Evolutionary conservation across 352 stramenopile genomes (phyloP).

Genomic region (Phytophthora pinifolia): DNA sequence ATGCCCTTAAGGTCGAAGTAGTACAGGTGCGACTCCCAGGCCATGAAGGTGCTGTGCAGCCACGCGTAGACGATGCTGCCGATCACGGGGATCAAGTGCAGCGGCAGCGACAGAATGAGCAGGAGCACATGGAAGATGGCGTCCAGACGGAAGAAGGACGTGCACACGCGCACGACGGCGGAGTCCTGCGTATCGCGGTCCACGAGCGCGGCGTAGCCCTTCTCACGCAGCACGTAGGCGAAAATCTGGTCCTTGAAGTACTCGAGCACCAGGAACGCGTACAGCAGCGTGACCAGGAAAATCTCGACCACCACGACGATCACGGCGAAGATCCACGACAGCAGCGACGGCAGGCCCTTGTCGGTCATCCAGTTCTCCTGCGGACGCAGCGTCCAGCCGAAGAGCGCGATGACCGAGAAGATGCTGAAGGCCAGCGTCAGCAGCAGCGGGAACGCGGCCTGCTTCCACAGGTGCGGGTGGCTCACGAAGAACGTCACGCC

Average conservation of each 20-base stretch:
- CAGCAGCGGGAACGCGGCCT: slow-evolving; percentile 47
- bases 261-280: slow-evolving; percentile 46
- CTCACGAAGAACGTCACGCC: slow-evolving; percentile 48
- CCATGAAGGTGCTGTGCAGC: slow-evolving; percentile 53
- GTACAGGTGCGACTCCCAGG: slow-evolving; percentile 59
- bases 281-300: slow-evolving; percentile 53
- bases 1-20: slow-evolving; percentile 59
- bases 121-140: slow-evolving; percentile 44
- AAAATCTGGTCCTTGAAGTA: slow-evolving; percentile 65
- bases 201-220: slow-evolving; percentile 36
- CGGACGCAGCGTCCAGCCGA: slow-evolving; percentile 40
- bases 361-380: slow-evolving; percentile 40
- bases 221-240: slow-evolving; percentile 43
- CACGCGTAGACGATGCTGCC: slow-evolving; percentile 56
- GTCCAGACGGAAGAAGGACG: slow-evolving; percentile 46
- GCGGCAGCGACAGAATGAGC: slow-evolving; percentile 52
- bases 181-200: slow-evolving; percentile 35
- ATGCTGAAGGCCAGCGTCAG: slow-evolving; percentile 52
- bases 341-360: slow-evolving; percentile 32
- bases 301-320: slow-evolving; percentile 58
- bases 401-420: slow-evolving; percentile 46
- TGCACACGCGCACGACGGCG: slow-evolving; percentile 38
- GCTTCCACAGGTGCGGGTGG: slow-evolving; percentile 49
- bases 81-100: slow-evolving; percentile 59
- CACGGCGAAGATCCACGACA: slow-evolving; percentile 54